Evolutionary conservation across 2,329 filamentous ascomycete genomes (phyloP), one percentile per base, ranked within the genome.

Genomic region (Scedosporium minutisporum): DNA sequence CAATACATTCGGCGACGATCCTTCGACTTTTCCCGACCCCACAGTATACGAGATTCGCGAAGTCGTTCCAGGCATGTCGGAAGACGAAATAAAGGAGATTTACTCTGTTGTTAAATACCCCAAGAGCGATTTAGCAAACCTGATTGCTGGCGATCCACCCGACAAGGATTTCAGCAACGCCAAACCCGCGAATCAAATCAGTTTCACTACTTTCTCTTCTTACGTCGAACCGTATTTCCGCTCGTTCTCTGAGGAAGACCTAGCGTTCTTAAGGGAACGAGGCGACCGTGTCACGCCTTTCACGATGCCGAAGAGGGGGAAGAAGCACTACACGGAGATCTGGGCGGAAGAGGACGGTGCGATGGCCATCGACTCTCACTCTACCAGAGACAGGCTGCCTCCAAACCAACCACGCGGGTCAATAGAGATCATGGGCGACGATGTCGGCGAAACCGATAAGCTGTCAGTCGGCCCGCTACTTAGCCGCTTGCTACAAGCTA

Each of bases 111-210:
- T 89, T 4, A 81, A 84, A 14, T 99, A 95, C 71, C 95, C 95
- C 0, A 82, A 82, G 61, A 88, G 84, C 66, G 90, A 97, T 70
- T 81, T 99, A 7, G 82, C 87, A 63, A 88, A 97, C 70, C 80
- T 95, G 67, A 96, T 96, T 66, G 89, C 93, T 10, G 95, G 95
- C 58, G 87, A 89, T 46, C 90, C 93, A 1, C 93, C 95, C 1
- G 93, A 97, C 74, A 92, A 91, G 72, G 95, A 99, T 76, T 97
- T 97, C 70, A 97, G 91, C 72, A 96, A 86, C 71, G 89, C 91
- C 41, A 99, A 97, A 72, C 92, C 93, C 4, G 87, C 88, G 21
- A 96, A 93, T 69, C 95, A 99, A 77, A 95, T 97, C 73, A 93
- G 90, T 72, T 95, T 95, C 67, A 89, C 86, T 63, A 96, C 93